Evolutionary conservation across 2,329 filamentous ascomycete species (phyloP).

Genomic region (Pseudofabraea citricarpa): DNA sequence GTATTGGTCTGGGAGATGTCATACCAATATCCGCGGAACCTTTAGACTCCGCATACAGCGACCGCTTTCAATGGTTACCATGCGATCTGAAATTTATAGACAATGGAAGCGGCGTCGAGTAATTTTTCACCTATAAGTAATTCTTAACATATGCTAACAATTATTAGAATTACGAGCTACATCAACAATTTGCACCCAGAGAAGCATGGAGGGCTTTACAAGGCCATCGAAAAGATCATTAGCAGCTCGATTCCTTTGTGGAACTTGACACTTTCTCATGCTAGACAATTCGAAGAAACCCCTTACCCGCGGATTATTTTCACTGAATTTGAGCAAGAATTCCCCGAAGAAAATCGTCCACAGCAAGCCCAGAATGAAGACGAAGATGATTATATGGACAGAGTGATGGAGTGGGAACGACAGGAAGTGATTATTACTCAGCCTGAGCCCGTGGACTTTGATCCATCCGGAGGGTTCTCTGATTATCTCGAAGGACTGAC

Average conservation of each 20-base stretch:
- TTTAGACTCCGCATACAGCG: slow-evolving; percentile 9
- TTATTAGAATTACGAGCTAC: slow-evolving; percentile 32
- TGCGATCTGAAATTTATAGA: slow-evolving; percentile 30
- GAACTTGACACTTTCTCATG: slow-evolving; percentile 24
- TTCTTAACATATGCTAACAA: slow-evolving; percentile 19
- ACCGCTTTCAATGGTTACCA: slow-evolving; percentile 40
- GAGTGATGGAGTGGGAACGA: slow-evolving; percentile 3
- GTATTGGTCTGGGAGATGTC: slow-evolving; percentile 24
- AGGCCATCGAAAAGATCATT: slow-evolving; percentile 32
- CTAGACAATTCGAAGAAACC: slow-evolving; percentile 2
- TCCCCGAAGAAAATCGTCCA: slow-evolving; percentile 13
- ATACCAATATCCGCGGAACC: slow-evolving; percentile 7
- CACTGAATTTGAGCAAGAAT: slow-evolving; percentile 8
- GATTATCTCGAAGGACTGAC: too few species aligned
- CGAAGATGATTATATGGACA: slow-evolving; percentile 7
- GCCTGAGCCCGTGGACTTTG: slow-evolving; percentile 10
- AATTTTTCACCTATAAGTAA: background rate
- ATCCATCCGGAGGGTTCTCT: too few species aligned
- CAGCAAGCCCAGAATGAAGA: slow-evolving; percentile 9
- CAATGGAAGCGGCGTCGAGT: slow-evolving; percentile 11
- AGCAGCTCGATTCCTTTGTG: slow-evolving; percentile 28
- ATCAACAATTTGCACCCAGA: slow-evolving; percentile 41
- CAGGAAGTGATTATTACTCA: background rate
- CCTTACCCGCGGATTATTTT: background rate
- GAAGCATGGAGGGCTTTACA: slow-evolving; percentile 30